Evolutionary conservation across 345 rosid genomes (phyloP), one percentile per base, ranked within the genome.

Genomic region (Dimocarpus longan): DNA sequence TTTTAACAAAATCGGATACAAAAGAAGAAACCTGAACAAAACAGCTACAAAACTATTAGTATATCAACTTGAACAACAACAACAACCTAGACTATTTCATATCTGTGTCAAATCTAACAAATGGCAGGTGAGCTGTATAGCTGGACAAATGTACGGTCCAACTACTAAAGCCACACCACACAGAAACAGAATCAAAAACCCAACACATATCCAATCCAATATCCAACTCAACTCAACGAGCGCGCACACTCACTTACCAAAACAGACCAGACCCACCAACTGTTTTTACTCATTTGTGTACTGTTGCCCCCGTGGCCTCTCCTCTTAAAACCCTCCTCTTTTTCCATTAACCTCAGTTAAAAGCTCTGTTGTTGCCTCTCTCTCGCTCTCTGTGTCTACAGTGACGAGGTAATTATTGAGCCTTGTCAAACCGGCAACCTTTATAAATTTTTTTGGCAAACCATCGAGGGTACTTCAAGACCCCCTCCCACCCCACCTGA

Each of bases 91-190:
- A 60, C 32, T 21, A 39, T 39, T 12, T 24, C 37, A 13, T 42
- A 2, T 12, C 12, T 6, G 2, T 59, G 37, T 73, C 24, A 42
- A 60, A 40, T 73, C 28, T 59, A 77, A 81, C 84, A 80, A 74
- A 84, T 80, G 85, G 83, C 86, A 54, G 82, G 67, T 75, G 80
- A 60, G 73, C 68, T 69, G 68, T 43, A 40, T 21, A 22, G 73
- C 72, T 73, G 83, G 72, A 73, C 74, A 75, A 80, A 57, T 70
- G 76, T 56, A 68, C 72, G 48, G n/a, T 65, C 83, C 83, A 87
- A 78, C 82, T 19, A 48, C 78, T 63, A 26, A 15, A 73, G 40
- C 80, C 70, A 19, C 64, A 19, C 9, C 48, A 37, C 46, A 26
- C 43, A 69, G 15, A 48, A 40, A 13, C 63, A 5, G 28, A 10